Percentiles rank a stretch among this genome's conserved stretches.
These are phyloP conservation scores for Backusella luteola DNA, from an alignment of 192 early-diverging fungal species.

Conservation along the genomic window DNA sequence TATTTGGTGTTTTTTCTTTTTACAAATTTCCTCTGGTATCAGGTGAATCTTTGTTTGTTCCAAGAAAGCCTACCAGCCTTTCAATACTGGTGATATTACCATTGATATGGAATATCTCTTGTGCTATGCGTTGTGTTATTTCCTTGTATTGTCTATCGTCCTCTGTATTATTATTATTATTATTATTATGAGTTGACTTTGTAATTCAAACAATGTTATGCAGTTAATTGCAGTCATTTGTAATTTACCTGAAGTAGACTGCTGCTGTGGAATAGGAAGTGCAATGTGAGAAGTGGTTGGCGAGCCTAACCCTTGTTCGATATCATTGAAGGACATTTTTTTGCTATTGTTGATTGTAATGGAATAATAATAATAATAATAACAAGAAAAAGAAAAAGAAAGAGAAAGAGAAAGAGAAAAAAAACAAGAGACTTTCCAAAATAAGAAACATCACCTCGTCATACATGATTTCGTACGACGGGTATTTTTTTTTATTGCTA, in stretches of 20 bases:
- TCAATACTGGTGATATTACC: constrained; percentile 83
- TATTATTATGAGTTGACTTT: not conserved
- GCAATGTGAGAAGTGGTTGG: not conserved
- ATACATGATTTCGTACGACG: not conserved
- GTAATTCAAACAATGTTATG: no score
- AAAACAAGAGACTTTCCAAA: not conserved
- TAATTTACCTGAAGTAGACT: not conserved
- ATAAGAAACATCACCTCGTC: not conserved
- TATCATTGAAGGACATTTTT: constrained; percentile 21
- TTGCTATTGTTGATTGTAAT: no score
- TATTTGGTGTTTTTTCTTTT: constrained; percentile 13
- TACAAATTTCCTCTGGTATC: constrained; percentile 76
- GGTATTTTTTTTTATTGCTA: not conserved
- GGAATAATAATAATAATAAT: not conserved
- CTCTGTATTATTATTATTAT: constrained; percentile 2
- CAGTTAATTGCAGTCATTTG: no score
- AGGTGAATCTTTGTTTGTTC: constrained; percentile 71
- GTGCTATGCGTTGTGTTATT: constrained; percentile 69
- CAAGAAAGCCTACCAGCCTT: constrained; percentile 72
- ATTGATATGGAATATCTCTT: constrained; percentile 85
- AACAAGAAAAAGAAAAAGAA: not conserved
- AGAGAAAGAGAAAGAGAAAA: not conserved
- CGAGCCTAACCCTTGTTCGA: constrained; percentile 10
- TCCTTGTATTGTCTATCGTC: constrained; percentile 50
- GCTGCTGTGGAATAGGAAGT: not conserved